Base-by-base conservation (phyloP, 2,329 filamentous ascomycete species). In the Aspergillus pseudotamarii region DNA sequence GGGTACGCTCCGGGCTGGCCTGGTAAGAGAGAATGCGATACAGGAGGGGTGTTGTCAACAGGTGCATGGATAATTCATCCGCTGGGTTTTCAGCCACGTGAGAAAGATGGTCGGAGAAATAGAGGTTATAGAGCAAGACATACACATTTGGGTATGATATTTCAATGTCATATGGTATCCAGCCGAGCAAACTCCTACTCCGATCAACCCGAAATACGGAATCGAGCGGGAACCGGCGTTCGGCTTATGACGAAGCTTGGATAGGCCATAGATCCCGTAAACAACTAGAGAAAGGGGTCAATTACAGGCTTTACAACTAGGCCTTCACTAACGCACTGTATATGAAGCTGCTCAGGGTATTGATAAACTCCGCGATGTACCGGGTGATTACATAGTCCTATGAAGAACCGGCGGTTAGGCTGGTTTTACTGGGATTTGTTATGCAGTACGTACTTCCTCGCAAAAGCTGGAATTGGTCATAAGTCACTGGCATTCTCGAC, bases 331-430 rank as follows among this genome's bases (percentile, higher is more conserved):
- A 65, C 69, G n/a, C 58, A 74, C 73, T 67, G 50, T 76, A 82
- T 4, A 75, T 66, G 0, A 79, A 64, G 59, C 79, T 82, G 60
- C 79, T 81, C 2, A 81, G 64, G 0, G 79, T 81, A 62, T 82
- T 82, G 66, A 82, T 76, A 43, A 82, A 81, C 56, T 82, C 80
- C 6, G 79, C 80, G 23, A 82, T 70, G 36, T 79, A 82, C 23
- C 77, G 70, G 10, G 80, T 82, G 14, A 82, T 68, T 10, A 78
- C 72, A 71, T 82, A 82, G 62, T 76, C 73, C 72, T 75, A 6
- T 43, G 6, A 34, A 21, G 53, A 32, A 30, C 60, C n/a, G 32
- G 57, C 19, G 10, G 34, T 59, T 59, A 50, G 45, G 36, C 28
- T 32, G 43, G 23, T 2, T 23, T 16, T n/a, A 11, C n/a, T 26